Evolutionary conservation across 2,329 filamentous ascomycete species (phyloP).

Genomic region (Scytalidium sp.): DNA sequence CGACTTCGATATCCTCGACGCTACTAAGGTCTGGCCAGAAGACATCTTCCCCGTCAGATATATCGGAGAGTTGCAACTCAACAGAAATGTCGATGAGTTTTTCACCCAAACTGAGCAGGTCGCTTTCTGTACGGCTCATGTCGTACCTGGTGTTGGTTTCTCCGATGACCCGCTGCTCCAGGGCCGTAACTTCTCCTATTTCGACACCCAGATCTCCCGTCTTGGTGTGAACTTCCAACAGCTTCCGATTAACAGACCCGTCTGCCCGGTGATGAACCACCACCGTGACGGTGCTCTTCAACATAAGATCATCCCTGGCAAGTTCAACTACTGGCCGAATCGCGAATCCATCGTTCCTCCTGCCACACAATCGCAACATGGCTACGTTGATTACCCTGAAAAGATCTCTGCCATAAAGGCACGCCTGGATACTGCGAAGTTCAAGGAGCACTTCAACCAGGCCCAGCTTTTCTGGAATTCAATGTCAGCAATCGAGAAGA

Average conservation of each 20-base stretch:
- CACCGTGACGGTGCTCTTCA: conserved; percentile 72
- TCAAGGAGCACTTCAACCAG: conserved; percentile 74
- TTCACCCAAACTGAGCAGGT: conserved; percentile 81
- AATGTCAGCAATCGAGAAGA: conserved; percentile 62
- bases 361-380: conserved; percentile 57
- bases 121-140: conserved; percentile 77
- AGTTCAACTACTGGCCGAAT: conserved; percentile 79
- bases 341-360: conserved; percentile 63
- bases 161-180: conserved; percentile 73
- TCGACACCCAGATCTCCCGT: conserved; percentile 66
- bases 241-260: conserved; percentile 71
- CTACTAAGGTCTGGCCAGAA: conserved; percentile 84
- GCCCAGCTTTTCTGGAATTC: conserved; percentile 85
- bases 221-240: conserved; percentile 75
- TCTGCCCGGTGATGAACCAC: conserved; percentile 72
- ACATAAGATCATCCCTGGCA: conserved; percentile 71
- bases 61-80: conserved; percentile 76
- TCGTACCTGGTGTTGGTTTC: conserved; percentile 76
- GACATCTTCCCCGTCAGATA: conserved; percentile 72
- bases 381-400: conserved; percentile 65
- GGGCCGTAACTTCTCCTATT: conserved; percentile 68
- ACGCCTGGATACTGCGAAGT: conserved; percentile 68
- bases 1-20: conserved; percentile 81
- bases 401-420: conserved; percentile 69
- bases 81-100: conserved; percentile 77